Evolutionary conservation across 345 rosid species (phyloP).

Genomic region (Dovyalis caffra): DNA sequence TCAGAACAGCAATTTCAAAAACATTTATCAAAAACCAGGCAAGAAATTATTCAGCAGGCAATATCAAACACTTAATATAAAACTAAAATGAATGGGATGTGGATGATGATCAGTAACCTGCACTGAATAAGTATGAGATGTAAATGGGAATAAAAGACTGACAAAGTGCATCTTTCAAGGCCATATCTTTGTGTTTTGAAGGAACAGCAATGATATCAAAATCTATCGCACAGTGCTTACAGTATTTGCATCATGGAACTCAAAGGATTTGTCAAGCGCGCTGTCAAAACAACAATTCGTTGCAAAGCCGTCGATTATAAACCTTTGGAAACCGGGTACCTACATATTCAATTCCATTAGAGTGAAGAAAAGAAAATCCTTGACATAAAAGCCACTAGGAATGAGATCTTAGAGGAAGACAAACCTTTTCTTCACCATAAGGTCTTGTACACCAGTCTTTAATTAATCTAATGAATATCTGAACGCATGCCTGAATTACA

Average conservation of each 20-base stretch:
- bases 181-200: background rate
- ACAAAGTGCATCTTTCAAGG: background rate
- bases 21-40: background rate
- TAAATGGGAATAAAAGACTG: background rate
- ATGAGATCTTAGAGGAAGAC: slow-evolving; percentile 8
- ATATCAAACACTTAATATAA: background rate
- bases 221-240: slow-evolving; percentile 38
- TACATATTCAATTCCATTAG: slow-evolving; percentile 30
- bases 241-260: slow-evolving; percentile 84
- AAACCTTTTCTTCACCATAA: slow-evolving; percentile 63
- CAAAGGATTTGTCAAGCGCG: slow-evolving; percentile 85
- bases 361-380: slow-evolving; percentile 1
- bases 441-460: slow-evolving; percentile 84
- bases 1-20: slow-evolving; percentile 1
- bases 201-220: background rate
- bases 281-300: slow-evolving; percentile 82
- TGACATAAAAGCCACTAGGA: background rate
- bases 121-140: background rate
- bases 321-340: slow-evolving; percentile 86
- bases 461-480: slow-evolving; percentile 78
- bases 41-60: background rate
- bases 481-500: slow-evolving; percentile 71
- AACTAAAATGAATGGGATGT: background rate
- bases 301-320: slow-evolving; percentile 67
- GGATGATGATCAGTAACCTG: background rate